These are phyloP conservation scores for Pleurostoma richardsiae DNA, from an alignment of 2,329 filamentous ascomycete species.

Conservation along the genomic window DNA sequence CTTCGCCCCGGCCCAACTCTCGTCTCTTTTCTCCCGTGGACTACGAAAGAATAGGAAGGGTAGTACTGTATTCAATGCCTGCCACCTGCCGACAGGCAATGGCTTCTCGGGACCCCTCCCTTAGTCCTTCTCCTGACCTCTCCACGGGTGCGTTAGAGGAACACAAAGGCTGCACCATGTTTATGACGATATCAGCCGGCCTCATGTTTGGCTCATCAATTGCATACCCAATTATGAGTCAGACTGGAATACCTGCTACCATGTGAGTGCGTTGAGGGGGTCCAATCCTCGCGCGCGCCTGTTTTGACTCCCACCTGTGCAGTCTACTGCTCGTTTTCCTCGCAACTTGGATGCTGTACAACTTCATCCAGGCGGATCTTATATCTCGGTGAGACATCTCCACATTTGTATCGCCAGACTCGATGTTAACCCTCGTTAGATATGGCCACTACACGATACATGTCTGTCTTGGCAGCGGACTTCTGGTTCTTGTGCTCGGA, in stretches of 20 bases:
- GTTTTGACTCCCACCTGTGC: neutral
- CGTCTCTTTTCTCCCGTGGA: too few relatives aligned
- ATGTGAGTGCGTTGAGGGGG: neutral
- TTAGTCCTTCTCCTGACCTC: too few relatives aligned
- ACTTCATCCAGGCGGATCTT: too few relatives aligned
- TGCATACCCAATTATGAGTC: constrained; percentile 1
- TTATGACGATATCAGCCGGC: neutral
- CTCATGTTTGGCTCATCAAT: constrained; percentile 2
- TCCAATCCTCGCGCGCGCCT: neutral
- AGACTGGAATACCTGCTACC: neutral
- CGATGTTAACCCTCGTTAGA: neutral
- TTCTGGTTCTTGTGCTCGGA: neutral
- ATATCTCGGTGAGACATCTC: neutral
- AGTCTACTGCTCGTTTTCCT: neutral
- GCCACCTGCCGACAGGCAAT: too few relatives aligned
- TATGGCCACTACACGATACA: constrained; percentile 4
- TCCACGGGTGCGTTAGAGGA: too few relatives aligned
- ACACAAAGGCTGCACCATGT: too few relatives aligned
- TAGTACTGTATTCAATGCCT: too few relatives aligned
- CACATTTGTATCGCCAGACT: neutral
- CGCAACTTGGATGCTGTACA: neutral
- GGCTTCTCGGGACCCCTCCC: too few relatives aligned
- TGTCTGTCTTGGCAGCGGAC: neutral
- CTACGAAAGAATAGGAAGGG: too few relatives aligned
- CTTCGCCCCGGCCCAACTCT: too few relatives aligned